Evolutionary conservation across 805 yeast genomes (phyloP).

Genomic region (Maudiozyma saulgeensis): DNA sequence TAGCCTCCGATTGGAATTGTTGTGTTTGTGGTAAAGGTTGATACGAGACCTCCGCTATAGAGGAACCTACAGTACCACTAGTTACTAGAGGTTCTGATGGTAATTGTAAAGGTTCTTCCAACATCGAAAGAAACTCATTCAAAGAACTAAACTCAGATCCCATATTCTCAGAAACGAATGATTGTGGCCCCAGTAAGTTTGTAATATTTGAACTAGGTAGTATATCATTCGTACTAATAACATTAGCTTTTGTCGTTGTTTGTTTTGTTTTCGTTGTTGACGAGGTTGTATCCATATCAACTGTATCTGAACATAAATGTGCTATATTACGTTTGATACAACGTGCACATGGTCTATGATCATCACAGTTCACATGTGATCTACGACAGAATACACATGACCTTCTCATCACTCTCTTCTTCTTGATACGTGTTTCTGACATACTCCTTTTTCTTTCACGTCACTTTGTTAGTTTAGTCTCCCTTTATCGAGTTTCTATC

Average conservation of each 20-base stretch:
- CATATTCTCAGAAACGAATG: slow-evolving; percentile 83
- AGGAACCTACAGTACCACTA: not conserved
- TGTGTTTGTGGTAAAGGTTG: not conserved
- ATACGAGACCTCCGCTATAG: too few species aligned
- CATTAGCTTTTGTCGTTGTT: not conserved
- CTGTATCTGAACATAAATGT: slow-evolving; percentile 62
- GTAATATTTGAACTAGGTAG: not conserved
- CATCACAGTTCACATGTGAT: slow-evolving; percentile 91
- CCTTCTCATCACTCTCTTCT: slow-evolving; percentile 5
- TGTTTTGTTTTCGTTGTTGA: not conserved
- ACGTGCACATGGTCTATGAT: slow-evolving; percentile 55
- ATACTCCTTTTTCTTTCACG: not conserved
- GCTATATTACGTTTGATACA: slow-evolving; percentile 84
- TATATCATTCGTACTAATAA: not conserved
- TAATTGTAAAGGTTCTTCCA: slow-evolving; percentile 63
- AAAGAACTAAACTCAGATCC: slow-evolving; percentile 86
- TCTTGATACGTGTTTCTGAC: not conserved
- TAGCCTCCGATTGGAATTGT: not conserved
- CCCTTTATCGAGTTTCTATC: too few species aligned
- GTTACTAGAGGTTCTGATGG: not conserved
- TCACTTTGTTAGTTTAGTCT: too few species aligned
- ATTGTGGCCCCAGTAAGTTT: slow-evolving; percentile 29
- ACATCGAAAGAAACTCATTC: slow-evolving; percentile 80
- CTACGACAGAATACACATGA: slow-evolving; percentile 91
- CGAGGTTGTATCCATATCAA: not conserved